Evolutionary conservation across 2,329 filamentous ascomycete genomes (phyloP).

Genomic region (Aotearoamyces nothofagi): DNA sequence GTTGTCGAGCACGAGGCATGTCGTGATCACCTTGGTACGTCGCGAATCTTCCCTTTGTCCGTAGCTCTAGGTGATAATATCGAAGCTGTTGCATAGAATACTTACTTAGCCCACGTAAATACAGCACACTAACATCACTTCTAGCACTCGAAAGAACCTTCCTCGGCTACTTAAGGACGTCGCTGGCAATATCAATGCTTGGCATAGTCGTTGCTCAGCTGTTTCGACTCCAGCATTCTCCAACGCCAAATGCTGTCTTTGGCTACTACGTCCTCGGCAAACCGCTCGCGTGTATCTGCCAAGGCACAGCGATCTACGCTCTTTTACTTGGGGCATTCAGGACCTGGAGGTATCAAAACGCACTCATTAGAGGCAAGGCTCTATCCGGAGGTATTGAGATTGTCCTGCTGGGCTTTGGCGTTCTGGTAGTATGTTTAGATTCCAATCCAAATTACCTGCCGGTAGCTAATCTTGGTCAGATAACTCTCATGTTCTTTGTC

Average conservation of each 20-base stretch:
- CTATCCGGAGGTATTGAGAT: slow-evolving; percentile 44
- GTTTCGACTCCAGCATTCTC: slow-evolving; percentile 31
- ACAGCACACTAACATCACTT: slow-evolving; percentile 1
- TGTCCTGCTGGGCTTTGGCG: slow-evolving; percentile 27
- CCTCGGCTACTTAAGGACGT: slow-evolving; percentile 58
- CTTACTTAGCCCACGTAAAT: not conserved
- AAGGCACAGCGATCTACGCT: slow-evolving; percentile 23
- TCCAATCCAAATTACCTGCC: slow-evolving; percentile 1
- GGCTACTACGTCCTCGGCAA: slow-evolving; percentile 46
- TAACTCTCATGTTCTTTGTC: slow-evolving; percentile 14
- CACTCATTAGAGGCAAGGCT: slow-evolving; percentile 39
- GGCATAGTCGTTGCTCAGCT: slow-evolving; percentile 53
- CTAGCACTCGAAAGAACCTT: slow-evolving; percentile 62
- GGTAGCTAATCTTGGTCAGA: slow-evolving; percentile 6
- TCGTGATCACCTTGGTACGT: slow-evolving; percentile 40
- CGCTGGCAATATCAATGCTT: slow-evolving; percentile 49
- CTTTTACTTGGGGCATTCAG: slow-evolving; percentile 37
- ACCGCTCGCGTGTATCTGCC: slow-evolving; percentile 33
- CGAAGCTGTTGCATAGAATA: not conserved
- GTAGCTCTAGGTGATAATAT: not conserved
- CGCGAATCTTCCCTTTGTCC: not conserved
- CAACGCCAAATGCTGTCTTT: slow-evolving; percentile 23
- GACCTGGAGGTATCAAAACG: slow-evolving; percentile 45
- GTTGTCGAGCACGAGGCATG: slow-evolving; percentile 32
- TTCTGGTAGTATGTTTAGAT: slow-evolving; percentile 29